A percentile compares a stretch with the other conserved stretches of the same genome.
Conservation (phyloP, 108 stramenopile species). For the Phaeodactylum tricornutum region DNA sequence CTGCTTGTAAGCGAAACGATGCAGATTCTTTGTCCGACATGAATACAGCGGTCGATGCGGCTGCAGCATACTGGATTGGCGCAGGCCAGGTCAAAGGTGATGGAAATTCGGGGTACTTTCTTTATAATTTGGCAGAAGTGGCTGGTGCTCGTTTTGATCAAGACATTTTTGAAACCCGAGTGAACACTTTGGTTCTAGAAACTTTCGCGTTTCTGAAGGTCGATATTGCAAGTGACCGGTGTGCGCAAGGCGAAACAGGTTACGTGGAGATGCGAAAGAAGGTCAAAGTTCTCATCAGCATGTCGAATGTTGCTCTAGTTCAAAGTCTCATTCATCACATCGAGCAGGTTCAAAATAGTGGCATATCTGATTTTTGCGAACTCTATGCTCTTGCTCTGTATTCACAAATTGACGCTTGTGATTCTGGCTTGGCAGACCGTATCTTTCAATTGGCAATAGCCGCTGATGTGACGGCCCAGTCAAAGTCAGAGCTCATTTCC, state of each 20-base stretch:
- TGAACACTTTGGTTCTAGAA: constrained; percentile 44
- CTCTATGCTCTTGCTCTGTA: constrained; percentile 40
- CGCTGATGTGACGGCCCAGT: constrained; percentile 4
- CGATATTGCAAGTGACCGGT: constrained; percentile 10
- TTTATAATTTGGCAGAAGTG: constrained; percentile 53
- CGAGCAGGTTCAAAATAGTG: constrained; percentile 14
- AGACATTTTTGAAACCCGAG: constrained; percentile 20
- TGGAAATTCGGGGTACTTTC: constrained; percentile 34
- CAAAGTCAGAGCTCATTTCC: constrained; percentile 11
- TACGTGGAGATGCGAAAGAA: constrained; percentile 24
- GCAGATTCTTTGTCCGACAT: constrained; percentile 1
- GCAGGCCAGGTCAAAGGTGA: constrained; percentile 36
- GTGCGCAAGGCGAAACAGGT: constrained; percentile 9
- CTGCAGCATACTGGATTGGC: constrained; percentile 72
- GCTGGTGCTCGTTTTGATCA: constrained; percentile 36
- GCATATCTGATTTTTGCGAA: constrained; percentile 28
- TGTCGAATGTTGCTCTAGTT: constrained; percentile 61
- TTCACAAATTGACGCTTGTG: constrained; percentile 38
- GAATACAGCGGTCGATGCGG: constrained; percentile 37
- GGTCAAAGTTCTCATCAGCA: constrained; percentile 19
- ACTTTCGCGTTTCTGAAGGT: constrained; percentile 26
- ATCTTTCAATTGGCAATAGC: constrained; percentile 18
- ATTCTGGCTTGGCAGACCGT: constrained; percentile 16
- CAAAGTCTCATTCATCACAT: constrained; percentile 67
- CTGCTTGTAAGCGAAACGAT: constrained; percentile 27